Conservation (phyloP, 129 eudicot species). For the Ambrosia artemisiifolia region DNA sequence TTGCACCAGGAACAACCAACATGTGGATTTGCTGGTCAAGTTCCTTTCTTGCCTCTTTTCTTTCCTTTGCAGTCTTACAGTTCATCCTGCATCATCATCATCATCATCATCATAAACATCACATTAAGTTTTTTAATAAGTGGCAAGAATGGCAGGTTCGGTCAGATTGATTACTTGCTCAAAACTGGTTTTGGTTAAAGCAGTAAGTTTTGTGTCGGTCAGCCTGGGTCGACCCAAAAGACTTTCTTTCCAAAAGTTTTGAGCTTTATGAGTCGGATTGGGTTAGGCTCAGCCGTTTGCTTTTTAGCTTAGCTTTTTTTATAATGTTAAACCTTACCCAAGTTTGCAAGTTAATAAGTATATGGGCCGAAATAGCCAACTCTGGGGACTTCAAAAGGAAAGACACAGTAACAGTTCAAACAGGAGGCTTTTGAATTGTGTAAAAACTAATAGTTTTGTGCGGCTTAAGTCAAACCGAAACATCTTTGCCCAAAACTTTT, state of each 20-base stretch:
- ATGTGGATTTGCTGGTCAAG: slow-evolving; percentile 49
- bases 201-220: background rate
- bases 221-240: background rate
- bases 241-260: background rate
- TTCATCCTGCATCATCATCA: slow-evolving; percentile 33
- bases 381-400: no score
- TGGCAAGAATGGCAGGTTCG: background rate
- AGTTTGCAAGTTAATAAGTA: no score
- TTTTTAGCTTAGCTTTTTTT: no score
- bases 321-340: no score
- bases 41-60: slow-evolving; percentile 42
- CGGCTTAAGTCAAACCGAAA: background rate
- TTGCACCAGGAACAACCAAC: slow-evolving; percentile 53
- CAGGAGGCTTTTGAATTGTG: no score
- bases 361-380: no score
- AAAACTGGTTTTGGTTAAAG: background rate
- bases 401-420: no score
- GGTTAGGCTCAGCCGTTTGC: no score
- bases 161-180: background rate
- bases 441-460: background rate
- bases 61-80: slow-evolving; percentile 43
- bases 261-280: background rate
- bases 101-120: background rate
- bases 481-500: no score
- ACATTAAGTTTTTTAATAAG: background rate